Conservation (phyloP, 495 filamentous ascomycete species). For the Oleoguttula mirabilis region DNA sequence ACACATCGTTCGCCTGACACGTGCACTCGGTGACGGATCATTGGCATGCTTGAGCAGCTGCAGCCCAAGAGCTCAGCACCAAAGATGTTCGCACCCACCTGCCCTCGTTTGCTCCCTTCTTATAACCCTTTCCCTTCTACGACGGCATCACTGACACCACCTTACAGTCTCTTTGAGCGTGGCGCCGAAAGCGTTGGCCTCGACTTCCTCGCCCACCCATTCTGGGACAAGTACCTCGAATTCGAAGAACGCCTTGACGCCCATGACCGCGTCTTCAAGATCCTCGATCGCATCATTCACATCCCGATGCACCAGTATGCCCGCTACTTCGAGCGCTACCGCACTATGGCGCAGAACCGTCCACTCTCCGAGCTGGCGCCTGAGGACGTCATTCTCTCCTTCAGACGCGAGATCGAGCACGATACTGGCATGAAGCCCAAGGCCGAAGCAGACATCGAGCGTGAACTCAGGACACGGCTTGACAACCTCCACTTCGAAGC, state of each 20-base stretch:
- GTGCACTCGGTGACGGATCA: background rate
- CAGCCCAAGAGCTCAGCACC: constrained; percentile 18
- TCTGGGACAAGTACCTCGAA: constrained; percentile 98
- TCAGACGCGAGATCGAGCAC: constrained; percentile 56
- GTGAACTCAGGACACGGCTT: constrained; percentile 65
- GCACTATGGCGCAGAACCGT: constrained; percentile 59
- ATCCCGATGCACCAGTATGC: constrained; percentile 97
- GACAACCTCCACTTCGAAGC: constrained; percentile 70
- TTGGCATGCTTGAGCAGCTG: background rate
- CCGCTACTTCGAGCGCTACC: constrained; percentile 86
- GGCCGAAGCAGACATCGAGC: constrained; percentile 69
- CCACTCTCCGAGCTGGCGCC: constrained; percentile 64
- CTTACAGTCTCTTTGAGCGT: constrained; percentile 76
- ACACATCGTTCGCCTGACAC: background rate
- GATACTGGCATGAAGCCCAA: constrained; percentile 39
- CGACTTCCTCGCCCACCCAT: constrained; percentile 87
- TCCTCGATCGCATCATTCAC: constrained; percentile 73
- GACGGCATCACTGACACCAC: constrained; percentile 5
- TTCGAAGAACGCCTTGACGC: constrained; percentile 86
- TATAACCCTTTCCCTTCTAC: background rate
- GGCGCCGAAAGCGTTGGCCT: constrained; percentile 74
- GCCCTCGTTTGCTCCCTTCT: constrained; percentile 5
- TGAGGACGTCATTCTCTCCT: constrained; percentile 53
- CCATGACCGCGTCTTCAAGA: constrained; percentile 72
- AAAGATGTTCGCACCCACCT: constrained; percentile 20